Evolutionary conservation across 257 asterid genomes (phyloP).

Genomic region (Capsicum chinense): DNA sequence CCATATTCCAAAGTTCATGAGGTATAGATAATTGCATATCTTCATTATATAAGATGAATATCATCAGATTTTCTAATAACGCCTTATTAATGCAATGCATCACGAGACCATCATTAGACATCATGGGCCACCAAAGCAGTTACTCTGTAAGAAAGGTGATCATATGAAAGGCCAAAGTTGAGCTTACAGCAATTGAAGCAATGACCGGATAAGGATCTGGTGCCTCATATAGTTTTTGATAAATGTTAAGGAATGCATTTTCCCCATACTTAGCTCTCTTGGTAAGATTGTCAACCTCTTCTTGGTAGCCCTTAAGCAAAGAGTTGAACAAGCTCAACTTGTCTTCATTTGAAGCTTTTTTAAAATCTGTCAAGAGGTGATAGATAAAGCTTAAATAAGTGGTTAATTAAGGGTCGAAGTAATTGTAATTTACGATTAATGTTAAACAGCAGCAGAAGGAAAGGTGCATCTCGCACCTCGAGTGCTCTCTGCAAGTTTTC

Average conservation of each 20-base stretch:
- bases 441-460: constrained; percentile 13
- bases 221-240: constrained; percentile 96
- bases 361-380: constrained; percentile 65
- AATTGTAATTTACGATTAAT: not conserved
- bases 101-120: not conserved
- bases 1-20: constrained; percentile 13
- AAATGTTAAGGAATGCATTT: constrained; percentile 95
- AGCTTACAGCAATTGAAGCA: constrained; percentile 82
- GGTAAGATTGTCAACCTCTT: constrained; percentile 98
- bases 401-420: not conserved
- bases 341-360: constrained; percentile 92
- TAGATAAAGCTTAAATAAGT: constrained; percentile 30
- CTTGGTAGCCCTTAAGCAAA: constrained; percentile 95
- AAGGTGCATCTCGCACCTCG: constrained; percentile 62
- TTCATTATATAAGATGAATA: not conserved
- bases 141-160: constrained; percentile 22
- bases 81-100: constrained; percentile 2
- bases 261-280: constrained; percentile 97
- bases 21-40: constrained; percentile 6
- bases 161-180: constrained; percentile 14
- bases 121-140: constrained; percentile 2
- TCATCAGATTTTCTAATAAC: not conserved
- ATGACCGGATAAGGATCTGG: constrained; percentile 95
- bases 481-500: constrained; percentile 99
- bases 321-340: constrained; percentile 78